Percentiles rank a stretch among this genome's conserved stretches.
Evolutionary conservation across 2,329 filamentous ascomycete genomes (phyloP).

Genomic region (Rutstroemia sp.): DNA sequence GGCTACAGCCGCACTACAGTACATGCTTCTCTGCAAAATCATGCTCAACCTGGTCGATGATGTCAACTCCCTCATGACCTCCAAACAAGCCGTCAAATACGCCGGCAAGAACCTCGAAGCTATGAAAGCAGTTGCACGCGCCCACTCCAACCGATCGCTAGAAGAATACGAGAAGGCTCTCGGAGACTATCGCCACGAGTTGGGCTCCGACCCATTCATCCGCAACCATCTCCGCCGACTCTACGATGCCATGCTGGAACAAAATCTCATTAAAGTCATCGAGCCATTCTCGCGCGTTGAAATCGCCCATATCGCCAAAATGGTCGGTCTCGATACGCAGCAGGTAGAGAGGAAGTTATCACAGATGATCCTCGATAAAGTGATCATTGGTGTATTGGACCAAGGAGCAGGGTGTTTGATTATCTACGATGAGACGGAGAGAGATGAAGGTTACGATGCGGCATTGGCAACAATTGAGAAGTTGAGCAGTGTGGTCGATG

Average conservation of each 20-base stretch:
- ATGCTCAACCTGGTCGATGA: constrained; percentile 98
- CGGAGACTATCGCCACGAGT: constrained; percentile 83
- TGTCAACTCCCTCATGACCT: constrained; percentile 88
- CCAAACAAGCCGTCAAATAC: constrained; percentile 95
- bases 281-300: constrained; percentile 97
- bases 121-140: constrained; percentile 97
- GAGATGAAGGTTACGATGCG: constrained; percentile 89
- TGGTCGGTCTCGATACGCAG: constrained; percentile 91
- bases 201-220: constrained; percentile 92
- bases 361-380: constrained; percentile 99
- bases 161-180: constrained; percentile 96
- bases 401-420: constrained; percentile 97
- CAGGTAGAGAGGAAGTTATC: constrained; percentile 97
- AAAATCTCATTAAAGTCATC: constrained; percentile 99
- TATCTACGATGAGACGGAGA: constrained; percentile 90
- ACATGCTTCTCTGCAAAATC: constrained; percentile 99
- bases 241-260: constrained; percentile 98
- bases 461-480: constrained; percentile 94
- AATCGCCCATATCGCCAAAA: constrained; percentile 93
- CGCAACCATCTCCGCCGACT: constrained; percentile 91
- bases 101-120: constrained; percentile 93
- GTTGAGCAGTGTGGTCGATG: constrained; percentile 93
- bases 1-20: constrained; percentile 96
- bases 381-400: constrained; percentile 94
- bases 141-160: constrained; percentile 88